A percentile compares a stretch with the other conserved stretches of the same genome.
These are phyloP conservation scores for Fragilaria radians DNA, from an alignment of 108 stramenopile genomes.

Conservation along the genomic window DNA sequence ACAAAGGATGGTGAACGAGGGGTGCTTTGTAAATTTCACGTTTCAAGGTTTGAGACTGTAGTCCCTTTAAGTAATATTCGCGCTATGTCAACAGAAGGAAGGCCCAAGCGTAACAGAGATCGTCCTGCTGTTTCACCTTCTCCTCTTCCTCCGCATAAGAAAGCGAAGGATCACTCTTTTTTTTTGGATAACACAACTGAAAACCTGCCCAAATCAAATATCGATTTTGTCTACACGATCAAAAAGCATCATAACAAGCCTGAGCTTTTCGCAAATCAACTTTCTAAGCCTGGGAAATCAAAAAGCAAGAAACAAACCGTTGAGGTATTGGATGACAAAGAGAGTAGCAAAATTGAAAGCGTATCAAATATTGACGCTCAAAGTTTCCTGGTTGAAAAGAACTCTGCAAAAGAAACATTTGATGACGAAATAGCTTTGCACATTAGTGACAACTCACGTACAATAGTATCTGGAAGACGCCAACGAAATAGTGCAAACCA, in stretches of 20 bases:
- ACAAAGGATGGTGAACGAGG: neutral
- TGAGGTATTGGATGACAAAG: neutral
- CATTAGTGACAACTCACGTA: neutral
- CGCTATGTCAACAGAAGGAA: neutral
- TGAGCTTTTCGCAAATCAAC: neutral
- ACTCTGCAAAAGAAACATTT: neutral
- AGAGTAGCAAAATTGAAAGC: no score
- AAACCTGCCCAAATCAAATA: neutral
- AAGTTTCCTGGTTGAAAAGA: neutral
- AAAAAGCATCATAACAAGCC: neutral
- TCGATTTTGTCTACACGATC: neutral
- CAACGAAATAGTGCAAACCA: no score
- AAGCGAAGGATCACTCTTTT: neutral
- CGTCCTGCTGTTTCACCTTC: neutral
- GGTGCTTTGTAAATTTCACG: neutral
- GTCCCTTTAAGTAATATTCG: neutral
- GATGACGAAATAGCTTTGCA: conserved; percentile 1
- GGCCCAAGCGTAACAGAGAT: neutral
- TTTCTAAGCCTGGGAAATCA: neutral
- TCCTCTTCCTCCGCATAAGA: neutral
- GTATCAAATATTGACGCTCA: neutral
- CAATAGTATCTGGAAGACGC: no score
- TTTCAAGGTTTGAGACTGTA: neutral
- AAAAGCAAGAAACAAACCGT: neutral
- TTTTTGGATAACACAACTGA: neutral